Evolutionary conservation across 2,329 filamentous ascomycete species (phyloP).

Genomic region (Penicillium sp.): DNA sequence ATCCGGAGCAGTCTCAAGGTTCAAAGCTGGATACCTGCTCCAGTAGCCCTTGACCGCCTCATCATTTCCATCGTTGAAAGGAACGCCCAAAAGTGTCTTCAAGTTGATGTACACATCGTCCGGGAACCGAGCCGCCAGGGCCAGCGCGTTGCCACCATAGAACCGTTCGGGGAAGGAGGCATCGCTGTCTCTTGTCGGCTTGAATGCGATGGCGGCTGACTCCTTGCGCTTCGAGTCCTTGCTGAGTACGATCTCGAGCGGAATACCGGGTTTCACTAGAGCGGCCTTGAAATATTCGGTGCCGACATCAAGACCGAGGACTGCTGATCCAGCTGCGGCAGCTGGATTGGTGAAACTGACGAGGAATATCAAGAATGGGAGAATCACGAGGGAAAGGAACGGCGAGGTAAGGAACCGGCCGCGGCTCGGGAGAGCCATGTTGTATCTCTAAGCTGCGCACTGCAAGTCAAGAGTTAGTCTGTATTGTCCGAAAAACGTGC

Average conservation of each 20-base stretch:
- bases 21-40: constrained; percentile 77
- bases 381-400: constrained; percentile 52
- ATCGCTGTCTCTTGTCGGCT: constrained; percentile 72
- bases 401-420: constrained; percentile 39
- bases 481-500: neutral
- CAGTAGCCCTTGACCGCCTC: constrained; percentile 72
- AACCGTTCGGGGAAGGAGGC: constrained; percentile 82
- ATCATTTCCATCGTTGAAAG: constrained; percentile 46
- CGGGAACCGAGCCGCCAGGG: constrained; percentile 84
- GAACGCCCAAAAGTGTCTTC: constrained; percentile 84
- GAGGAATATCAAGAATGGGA: constrained; percentile 60
- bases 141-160: constrained; percentile 90
- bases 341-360: constrained; percentile 61
- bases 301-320: constrained; percentile 90
- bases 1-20: constrained; percentile 61
- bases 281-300: constrained; percentile 97
- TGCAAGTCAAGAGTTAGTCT: constrained; percentile 25
- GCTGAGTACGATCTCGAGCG: constrained; percentile 95
- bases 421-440: constrained; percentile 42
- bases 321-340: constrained; percentile 71
- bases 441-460: constrained; percentile 35
- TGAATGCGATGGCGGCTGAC: constrained; percentile 87
- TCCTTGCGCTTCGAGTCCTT: constrained; percentile 99
- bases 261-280: constrained; percentile 94
- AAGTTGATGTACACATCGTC: constrained; percentile 94